Base-by-base conservation (phyloP, 2,329 filamentous ascomycete genomes). In the Grosmannia clavigera region DNA sequence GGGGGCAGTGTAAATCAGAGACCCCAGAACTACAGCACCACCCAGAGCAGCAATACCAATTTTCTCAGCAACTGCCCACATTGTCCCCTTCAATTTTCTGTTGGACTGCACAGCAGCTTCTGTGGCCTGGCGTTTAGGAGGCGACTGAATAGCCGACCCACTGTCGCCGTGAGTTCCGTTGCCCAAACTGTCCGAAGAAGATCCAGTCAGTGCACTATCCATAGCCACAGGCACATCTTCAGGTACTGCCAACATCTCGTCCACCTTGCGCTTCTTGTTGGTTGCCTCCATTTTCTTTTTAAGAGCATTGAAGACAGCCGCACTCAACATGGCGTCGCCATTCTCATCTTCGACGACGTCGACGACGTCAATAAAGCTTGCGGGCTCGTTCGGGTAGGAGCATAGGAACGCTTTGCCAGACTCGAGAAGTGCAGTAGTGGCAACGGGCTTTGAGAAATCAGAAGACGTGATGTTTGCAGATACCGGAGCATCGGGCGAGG, bases 1-100 rank as follows among this genome's bases (percentile, higher is more conserved):
- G 0, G 73, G 73, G 1, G 73, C 73, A 10, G 72, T 74, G 62
- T 71, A 73, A 51, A 74, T 70, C 14, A 75, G 65, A 1, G 72
- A 70, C 1, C 70, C 69, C 12, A 75, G 62, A 3, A 75, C 67
- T 58, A 72, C 69, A 1, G 70, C 68, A 10, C 71, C 70, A 12
- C 73, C 73, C 1, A 74, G 66, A 2, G 72, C 72, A 2, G 71
- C 71, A 61, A 71, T 72, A 9, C 72, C 71, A 10, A 72, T 61
- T 55, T 55, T 65, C 61, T 65, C 64, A 3, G 60, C 63, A 1
- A 61, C 51, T 2, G 63, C 59, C 64, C 63, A 61, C 5, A 27
- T 35, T 1, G 14, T 25, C 27, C 56, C 46, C 55, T 60, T 61
- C 27, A 22, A 2, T 51, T 43, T 52, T 31, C 57, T 61, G 29